A percentile compares a stretch with the other conserved stretches of the same genome.
These are phyloP conservation scores for Nemania sp. DNA, from an alignment of 2,329 filamentous ascomycete genomes.

Conservation along the genomic window DNA sequence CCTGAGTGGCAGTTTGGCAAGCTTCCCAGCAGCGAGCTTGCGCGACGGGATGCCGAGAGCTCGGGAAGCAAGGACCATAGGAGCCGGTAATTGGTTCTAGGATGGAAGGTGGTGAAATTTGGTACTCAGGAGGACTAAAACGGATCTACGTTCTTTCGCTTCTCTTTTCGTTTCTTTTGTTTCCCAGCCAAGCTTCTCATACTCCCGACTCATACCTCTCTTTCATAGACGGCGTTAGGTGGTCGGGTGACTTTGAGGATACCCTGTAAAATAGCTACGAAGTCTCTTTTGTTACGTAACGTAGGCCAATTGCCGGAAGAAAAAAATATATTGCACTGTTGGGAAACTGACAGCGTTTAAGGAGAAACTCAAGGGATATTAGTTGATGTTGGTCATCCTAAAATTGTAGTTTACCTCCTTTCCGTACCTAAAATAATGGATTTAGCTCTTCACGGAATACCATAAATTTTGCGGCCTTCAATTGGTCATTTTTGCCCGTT, in stretches of 20 bases:
- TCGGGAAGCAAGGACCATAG: conserved; percentile 18
- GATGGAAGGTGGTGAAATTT: background rate
- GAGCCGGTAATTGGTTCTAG: conserved; percentile 20
- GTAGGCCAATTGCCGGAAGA: background rate
- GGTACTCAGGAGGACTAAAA: background rate
- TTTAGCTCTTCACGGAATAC: no score
- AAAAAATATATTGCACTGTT: background rate
- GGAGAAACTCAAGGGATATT: no score
- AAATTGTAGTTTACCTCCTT: no score
- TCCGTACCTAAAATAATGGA: no score
- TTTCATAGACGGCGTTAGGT: conserved; percentile 27
- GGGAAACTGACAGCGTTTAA: background rate
- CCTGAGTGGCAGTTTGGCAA: conserved; percentile 80
- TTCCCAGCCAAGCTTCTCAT: background rate
- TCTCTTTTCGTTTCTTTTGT: conserved; percentile 2
- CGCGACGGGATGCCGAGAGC: conserved; percentile 27
- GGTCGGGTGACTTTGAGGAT: conserved; percentile 14
- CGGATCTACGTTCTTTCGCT: background rate
- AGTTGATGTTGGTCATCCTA: no score
- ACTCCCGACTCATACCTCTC: conserved; percentile 5
- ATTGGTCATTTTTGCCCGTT: no score
- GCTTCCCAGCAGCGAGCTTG: conserved; percentile 50
- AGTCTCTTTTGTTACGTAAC: background rate
- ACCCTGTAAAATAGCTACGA: conserved; percentile 14
- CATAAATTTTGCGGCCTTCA: no score